phyloP scores from a whole-genome alignment of 1,139 yeast species.

The Hyphopichia khmerensis region DNA sequence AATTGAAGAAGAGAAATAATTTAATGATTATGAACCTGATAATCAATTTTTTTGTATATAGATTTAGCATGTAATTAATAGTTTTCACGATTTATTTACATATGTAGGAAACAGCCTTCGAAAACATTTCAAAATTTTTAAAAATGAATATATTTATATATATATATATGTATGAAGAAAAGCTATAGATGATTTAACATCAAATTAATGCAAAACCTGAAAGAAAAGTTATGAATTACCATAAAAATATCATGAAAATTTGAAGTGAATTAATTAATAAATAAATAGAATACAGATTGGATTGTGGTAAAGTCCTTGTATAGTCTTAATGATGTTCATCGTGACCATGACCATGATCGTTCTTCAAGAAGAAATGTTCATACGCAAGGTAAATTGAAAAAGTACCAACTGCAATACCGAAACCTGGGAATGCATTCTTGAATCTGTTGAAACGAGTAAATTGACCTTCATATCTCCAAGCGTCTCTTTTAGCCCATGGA shows the following conservation, averaged over 20 bases:
- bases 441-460: slow-evolving; percentile 72
- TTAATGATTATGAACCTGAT: no score
- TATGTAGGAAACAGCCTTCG: no score
- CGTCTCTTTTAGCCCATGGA: slow-evolving; percentile 71
- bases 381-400: slow-evolving; percentile 65
- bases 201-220: no score
- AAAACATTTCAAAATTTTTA: no score
- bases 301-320: background rate
- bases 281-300: background rate
- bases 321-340: slow-evolving; percentile 25
- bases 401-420: slow-evolving; percentile 78
- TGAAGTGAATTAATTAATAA: background rate
- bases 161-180: no score
- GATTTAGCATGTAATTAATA: background rate
- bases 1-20: background rate
- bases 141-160: background rate
- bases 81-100: background rate
- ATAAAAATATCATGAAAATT: no score
- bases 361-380: slow-evolving; percentile 51
- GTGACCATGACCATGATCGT: slow-evolving; percentile 15
- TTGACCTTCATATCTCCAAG: slow-evolving; percentile 88
- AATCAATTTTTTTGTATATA: no score
- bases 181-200: no score
- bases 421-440: slow-evolving; percentile 78
- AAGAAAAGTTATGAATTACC: no score